Evolutionary conservation across 306 rosid genomes (phyloP), one percentile per base, ranked within the genome.

Genomic region (Acacia acuminata): DNA sequence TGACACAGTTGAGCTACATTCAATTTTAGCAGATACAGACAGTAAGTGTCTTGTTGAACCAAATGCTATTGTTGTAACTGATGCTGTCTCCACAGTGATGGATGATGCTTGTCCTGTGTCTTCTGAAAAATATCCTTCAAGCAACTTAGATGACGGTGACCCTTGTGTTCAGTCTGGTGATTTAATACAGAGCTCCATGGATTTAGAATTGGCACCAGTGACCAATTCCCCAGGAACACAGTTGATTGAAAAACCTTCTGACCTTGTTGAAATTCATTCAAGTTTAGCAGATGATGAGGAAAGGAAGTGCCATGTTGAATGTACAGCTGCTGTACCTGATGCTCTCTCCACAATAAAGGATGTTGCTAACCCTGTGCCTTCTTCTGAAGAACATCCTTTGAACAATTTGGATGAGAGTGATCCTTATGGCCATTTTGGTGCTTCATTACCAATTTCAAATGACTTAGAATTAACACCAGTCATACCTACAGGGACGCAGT

Each of bases 341-440:
- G 82, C 82, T 82, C 83, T 82, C 43, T 80, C 87, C 72, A 81
- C 63, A 73, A 42, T 56, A 53, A 81, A 65, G 48, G 73, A 85
- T 82, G 93, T 87, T 63, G 67, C 80, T 77, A 47, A 19, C 73
- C 60, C 69, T 38, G 75, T 82, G 67, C 66, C 44, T 60, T 82
- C 88, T 77, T 84, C 89, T 56, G 82, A 83, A 68, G 84, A 75
- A 38, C 56, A 73, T 85, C 82, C 81, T 58, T 38, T 71, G 50
- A 87, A 69, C 68, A 86, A 86, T 51, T 71, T 86, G 83, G 89
- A 88, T 71, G 76, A 50, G 34, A 84, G 77, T 70, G 90, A 79
- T 58, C 81, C 80, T 56, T 24, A n/a, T 87, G 79, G 61, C 85
- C 82, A 61, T 71, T 86, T 88, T 64, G 84, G 81, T 81, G 76